Evolutionary conservation across 139 green algal species (phyloP).

Genomic region (Eudorina sp.): DNA sequence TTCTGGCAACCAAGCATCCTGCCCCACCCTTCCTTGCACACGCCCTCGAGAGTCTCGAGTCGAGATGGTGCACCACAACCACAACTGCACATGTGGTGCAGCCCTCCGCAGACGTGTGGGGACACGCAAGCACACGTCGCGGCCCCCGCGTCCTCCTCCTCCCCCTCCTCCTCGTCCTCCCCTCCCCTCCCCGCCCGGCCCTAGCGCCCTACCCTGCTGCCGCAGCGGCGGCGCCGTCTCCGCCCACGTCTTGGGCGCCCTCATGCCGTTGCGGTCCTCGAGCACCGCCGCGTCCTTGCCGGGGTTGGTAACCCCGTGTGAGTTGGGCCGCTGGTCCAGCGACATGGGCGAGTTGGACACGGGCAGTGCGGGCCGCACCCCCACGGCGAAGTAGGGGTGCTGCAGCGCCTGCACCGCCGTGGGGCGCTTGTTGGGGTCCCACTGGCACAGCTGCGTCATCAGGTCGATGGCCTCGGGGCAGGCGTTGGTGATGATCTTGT

Average conservation of each 20-base stretch:
- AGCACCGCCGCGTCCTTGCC: constrained; percentile 36
- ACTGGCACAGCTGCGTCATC: constrained; percentile 82
- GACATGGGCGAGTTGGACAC: constrained; percentile 35
- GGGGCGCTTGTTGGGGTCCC: constrained; percentile 89
- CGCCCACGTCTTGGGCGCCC: constrained; percentile 42
- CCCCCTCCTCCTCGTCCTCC: neutral
- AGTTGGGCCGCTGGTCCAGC: constrained; percentile 47
- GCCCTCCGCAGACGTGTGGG: too few species aligned
- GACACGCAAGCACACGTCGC: neutral
- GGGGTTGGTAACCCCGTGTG: constrained; percentile 37
- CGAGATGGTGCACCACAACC: too few species aligned
- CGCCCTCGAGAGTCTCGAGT: too few species aligned
- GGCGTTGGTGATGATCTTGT: constrained; percentile 83
- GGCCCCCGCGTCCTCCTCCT: neutral
- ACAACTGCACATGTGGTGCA: too few species aligned
- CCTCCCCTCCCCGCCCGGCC: neutral
- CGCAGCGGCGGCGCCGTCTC: constrained; percentile 50
- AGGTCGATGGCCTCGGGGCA: constrained; percentile 90
- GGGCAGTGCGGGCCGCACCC: constrained; percentile 53
- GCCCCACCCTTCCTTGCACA: too few species aligned
- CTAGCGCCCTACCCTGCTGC: constrained; percentile 2
- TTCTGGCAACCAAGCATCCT: too few species aligned
- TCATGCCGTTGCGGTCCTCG: constrained; percentile 55
- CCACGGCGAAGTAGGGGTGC: constrained; percentile 59
- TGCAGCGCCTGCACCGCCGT: constrained; percentile 81